Conservation (phyloP, 352 stramenopile genomes). For the Phytophthora multivora region DNA sequence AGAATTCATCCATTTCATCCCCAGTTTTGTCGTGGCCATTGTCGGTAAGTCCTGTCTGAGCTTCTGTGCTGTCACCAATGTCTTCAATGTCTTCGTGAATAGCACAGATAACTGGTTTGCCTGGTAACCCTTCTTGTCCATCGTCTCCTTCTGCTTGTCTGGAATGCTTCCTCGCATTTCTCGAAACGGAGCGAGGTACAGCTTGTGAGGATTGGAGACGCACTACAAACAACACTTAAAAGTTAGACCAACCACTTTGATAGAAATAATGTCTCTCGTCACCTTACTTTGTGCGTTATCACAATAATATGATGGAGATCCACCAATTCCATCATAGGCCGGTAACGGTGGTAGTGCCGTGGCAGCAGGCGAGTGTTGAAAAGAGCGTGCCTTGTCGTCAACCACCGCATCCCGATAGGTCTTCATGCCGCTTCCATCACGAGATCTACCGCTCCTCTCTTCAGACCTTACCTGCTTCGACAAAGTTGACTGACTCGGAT, state of each 20-base stretch:
- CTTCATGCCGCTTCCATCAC: neutral
- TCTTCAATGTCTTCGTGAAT: conserved; percentile 39
- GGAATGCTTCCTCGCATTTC: conserved; percentile 4
- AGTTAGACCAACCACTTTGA: conserved; percentile 6
- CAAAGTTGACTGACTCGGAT: conserved; percentile 1
- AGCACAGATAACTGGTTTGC: conserved; percentile 22
- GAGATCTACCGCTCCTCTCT: neutral
- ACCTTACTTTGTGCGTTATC: conserved; percentile 51
- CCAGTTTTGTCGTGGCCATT: neutral
- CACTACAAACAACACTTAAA: conserved; percentile 23
- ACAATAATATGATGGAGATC: conserved; percentile 81
- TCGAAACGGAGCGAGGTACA: neutral
- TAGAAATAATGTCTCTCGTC: neutral
- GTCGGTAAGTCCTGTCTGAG: neutral
- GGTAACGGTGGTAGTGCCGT: conserved; percentile 65
- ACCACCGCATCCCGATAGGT: conserved; percentile 1
- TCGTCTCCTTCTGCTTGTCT: conserved; percentile 38
- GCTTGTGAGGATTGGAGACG: conserved; percentile 5
- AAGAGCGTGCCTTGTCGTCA: neutral
- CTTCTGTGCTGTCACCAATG: conserved; percentile 11
- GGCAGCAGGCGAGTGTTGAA: conserved; percentile 14
- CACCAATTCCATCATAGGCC: conserved; percentile 81
- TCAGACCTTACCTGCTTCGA: conserved; percentile 1
- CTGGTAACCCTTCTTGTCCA: conserved; percentile 20
- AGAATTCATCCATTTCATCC: conserved; percentile 37